Evolutionary conservation across 1,284 basidiomycete species (phyloP).

Genomic region (Cystobasidium slooffiae): DNA sequence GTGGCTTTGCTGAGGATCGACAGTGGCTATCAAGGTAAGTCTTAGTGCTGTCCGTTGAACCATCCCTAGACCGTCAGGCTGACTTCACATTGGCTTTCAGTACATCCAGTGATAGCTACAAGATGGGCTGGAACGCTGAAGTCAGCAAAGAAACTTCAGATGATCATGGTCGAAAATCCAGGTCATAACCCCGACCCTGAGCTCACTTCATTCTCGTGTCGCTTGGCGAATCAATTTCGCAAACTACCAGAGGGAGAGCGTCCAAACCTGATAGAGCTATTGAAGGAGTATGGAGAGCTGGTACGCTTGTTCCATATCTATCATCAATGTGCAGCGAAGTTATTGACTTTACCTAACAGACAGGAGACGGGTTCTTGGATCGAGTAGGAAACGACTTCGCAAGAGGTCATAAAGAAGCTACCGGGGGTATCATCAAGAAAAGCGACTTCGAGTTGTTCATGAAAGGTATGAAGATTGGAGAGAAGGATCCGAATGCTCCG

Average conservation of each 20-base stretch:
- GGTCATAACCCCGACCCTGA: conserved; percentile 56
- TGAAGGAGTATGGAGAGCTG: conserved; percentile 54
- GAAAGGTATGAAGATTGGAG: conserved; percentile 46
- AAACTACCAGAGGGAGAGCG: conserved; percentile 54
- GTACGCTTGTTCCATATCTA: conserved; percentile 27
- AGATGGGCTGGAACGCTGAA: conserved; percentile 57
- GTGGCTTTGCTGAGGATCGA: conserved; percentile 53
- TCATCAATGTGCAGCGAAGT: conserved; percentile 34
- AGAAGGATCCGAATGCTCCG: conserved; percentile 43
- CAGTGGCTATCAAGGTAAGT: conserved; percentile 57
- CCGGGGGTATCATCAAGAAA: conserved; percentile 57
- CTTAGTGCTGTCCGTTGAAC: background rate
- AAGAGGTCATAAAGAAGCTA: conserved; percentile 58
- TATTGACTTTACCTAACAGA: conserved; percentile 32
- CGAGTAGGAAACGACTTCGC: conserved; percentile 58
- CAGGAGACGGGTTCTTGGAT: conserved; percentile 54
- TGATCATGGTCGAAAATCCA: conserved; percentile 58
- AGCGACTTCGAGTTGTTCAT: conserved; percentile 41
- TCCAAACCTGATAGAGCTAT: conserved; percentile 55
- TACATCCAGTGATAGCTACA: conserved; percentile 59
- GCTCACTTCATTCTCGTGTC: conserved; percentile 57
- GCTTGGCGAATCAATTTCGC: conserved; percentile 53
- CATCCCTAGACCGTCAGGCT: background rate
- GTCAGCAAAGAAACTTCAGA: conserved; percentile 55
- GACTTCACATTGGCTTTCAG: conserved; percentile 39